Evolutionary conservation across 2,329 filamentous ascomycete genomes (phyloP), one percentile per base, ranked within the genome.

Genomic region (Phaeomoniella chlamydospora): DNA sequence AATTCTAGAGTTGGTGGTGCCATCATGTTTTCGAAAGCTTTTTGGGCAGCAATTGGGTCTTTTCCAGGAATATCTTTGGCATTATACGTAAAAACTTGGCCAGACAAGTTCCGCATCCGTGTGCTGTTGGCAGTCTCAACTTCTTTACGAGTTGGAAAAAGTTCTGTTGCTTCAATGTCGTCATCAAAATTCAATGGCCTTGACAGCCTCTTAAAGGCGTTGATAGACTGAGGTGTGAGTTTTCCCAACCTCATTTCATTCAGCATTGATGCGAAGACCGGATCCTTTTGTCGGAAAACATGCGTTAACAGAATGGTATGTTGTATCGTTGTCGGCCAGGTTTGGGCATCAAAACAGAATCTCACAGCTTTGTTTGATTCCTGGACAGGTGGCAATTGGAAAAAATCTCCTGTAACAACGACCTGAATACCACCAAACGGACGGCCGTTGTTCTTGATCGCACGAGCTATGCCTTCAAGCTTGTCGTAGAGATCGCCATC

Each of bases 401-500:
- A 98, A 59, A 98, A 98, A 51, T 98, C 90, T 3, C 90, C 90
- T 0, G 90, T 98, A 40, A 98, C 83, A 38, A 98, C 74, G 18
- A 98, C 69, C 47, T 98, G 90, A 32, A 98, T 96, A 4, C 90
- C 90, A 37, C 90, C 92, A 65, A 94, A 98, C 0, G 90, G 82
- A 6, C 84, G 73, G 6, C 84, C 87, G 47, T 94, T 94, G 52
- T 92, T 94, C 37, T 87, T 76, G 42, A 98, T 76, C 3, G 68
- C 74, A 38, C 88, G 74, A 11, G 87, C 88, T 45, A 98, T 81
- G 41, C 81, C 74, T 42, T 92, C 86, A 13, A 98, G 70, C 56
- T 98, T 98, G 62, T 98, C 90, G 46, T 96, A 98, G 0, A 98
- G 67, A 19, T 94, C 87, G 1, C 85, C 90, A 49, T 98, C 90